These are phyloP conservation scores for Saturnispora quitensis DNA, from an alignment of 805 yeast genomes.

Conservation along the genomic window DNA sequence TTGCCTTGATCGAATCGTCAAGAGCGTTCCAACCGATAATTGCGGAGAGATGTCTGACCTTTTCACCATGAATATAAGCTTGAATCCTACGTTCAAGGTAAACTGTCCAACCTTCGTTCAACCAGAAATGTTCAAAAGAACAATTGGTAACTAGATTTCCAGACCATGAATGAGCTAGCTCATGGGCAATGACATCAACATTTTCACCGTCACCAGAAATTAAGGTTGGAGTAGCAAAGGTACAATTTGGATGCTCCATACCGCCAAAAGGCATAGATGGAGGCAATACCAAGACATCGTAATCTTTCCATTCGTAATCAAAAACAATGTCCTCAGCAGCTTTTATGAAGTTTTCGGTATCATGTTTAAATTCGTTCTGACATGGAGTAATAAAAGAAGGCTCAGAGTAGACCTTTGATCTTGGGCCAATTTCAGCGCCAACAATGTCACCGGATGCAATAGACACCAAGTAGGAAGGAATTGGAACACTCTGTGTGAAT, in stretches of 20 bases:
- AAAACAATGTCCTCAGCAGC: conserved; percentile 72
- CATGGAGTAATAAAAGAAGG: conserved; percentile 59
- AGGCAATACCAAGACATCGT: conserved; percentile 74
- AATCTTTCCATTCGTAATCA: conserved; percentile 77
- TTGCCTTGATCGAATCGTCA: conserved; percentile 53
- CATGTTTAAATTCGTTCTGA: conserved; percentile 70
- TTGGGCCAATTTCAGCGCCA: conserved; percentile 67
- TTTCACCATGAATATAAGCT: conserved; percentile 71
- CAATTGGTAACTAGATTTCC: conserved; percentile 87
- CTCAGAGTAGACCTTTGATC: conserved; percentile 76
- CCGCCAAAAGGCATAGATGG: conserved; percentile 82
- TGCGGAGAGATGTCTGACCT: conserved; percentile 69
- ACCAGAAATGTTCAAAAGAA: conserved; percentile 92
- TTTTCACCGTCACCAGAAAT: conserved; percentile 78
- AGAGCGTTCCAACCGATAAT: conserved; percentile 86
- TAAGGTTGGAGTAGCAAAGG: conserved; percentile 85
- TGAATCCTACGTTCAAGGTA: conserved; percentile 78
- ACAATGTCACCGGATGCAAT: conserved; percentile 76
- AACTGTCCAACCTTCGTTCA: conserved; percentile 95
- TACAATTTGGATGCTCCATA: conserved; percentile 89
- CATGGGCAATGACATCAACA: conserved; percentile 88
- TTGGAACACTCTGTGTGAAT: conserved; percentile 71
- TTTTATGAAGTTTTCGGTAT: conserved; percentile 69
- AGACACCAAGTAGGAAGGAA: conserved; percentile 77
- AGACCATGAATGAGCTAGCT: conserved; percentile 87